These are phyloP conservation scores for Venturia aucupariae DNA, from an alignment of 2,329 filamentous ascomycete genomes.

Conservation along the genomic window DNA sequence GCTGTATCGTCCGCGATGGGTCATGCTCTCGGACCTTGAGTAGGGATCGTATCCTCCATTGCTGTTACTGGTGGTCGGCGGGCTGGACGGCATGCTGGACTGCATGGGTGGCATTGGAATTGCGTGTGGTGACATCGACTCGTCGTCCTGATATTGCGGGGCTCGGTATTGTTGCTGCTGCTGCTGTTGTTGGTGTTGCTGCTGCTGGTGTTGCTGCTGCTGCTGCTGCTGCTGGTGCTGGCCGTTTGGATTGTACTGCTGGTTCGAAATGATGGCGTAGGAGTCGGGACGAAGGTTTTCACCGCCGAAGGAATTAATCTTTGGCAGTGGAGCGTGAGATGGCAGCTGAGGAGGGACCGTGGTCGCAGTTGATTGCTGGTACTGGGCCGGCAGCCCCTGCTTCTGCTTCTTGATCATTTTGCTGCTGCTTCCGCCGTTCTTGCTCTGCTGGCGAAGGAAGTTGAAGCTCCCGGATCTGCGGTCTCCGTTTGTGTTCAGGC, in stretches of 20 bases:
- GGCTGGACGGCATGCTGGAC: conserved; percentile 3
- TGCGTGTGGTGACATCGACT: conserved; percentile 3
- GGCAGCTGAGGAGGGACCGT: conserved; percentile 52
- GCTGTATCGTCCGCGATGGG: conserved; percentile 89
- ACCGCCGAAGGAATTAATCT: conserved; percentile 51
- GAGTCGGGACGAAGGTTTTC: conserved; percentile 55
- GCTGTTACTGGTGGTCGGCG: conserved; percentile 28
- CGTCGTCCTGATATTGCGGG: conserved; percentile 15
- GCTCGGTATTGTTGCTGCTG: background rate
- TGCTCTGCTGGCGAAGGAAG: conserved; percentile 29
- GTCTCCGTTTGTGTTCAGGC: conserved; percentile 5
- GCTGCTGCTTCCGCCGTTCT: conserved; percentile 22
- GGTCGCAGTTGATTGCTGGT: conserved; percentile 44
- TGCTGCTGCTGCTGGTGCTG: conserved; percentile 10
- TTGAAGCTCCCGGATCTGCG: conserved; percentile 26
- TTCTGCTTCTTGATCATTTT: conserved; percentile 50
- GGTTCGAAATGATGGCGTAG: conserved; percentile 48
- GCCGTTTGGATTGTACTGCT: conserved; percentile 40
- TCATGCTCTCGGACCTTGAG: conserved; percentile 85
- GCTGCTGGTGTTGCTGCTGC: conserved; percentile 5
- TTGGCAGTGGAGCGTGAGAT: conserved; percentile 35
- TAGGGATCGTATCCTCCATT: conserved; percentile 67
- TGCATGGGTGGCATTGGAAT: conserved; percentile 2
- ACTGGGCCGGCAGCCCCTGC: conserved; percentile 44
- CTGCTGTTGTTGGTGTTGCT: background rate